Evolutionary conservation across 805 yeast genomes (phyloP), one percentile per base, ranked within the genome.

Genomic region (Naumovozyma castellii): DNA sequence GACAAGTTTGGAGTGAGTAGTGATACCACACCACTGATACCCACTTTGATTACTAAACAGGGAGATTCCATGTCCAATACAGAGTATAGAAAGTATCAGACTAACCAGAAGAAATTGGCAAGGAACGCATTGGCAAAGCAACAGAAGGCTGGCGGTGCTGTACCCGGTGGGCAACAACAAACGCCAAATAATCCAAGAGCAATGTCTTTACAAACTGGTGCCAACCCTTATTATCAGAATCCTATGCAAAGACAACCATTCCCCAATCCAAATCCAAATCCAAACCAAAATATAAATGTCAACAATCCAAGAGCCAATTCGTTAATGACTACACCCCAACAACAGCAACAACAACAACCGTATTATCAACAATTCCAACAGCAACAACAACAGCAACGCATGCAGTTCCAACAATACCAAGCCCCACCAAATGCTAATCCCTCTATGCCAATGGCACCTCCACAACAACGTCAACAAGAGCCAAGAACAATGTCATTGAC

Each of bases 1-100:
- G 62, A 60, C 27, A 56, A 56, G 25, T 80, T 80, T 53, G 80
- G 80, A 3, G 43, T 50, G 20, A 64, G 71, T 15, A 64, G 68
- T 37, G 85, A 80, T 45, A 71, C 88, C 0, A 71, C 85, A 0
- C 88, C 92, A 6, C 76, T 80, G 45, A 82, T 84, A 31, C 94
- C 94, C 5, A 81, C 86, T 0, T 40, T 83, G 3, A 66, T 73
- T 4, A 60, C 71, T 0, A 54, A 51, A 36, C 57, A 55, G 19
- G 39, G 30, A 0, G 39, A 45, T 18, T 65, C 61, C 36, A 53
- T 66, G 48, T 69, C 69, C 38, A 79, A 73, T 48, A 66, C 75
- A 5, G 79, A 79, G 45, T 83, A 83, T 55, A 66, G 94, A 48
- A 82, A 81, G 48, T 79, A 73, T 48, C 69, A 78, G 71, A 77